A percentile compares a stretch with the other conserved stretches of the same genome.
phyloP scores from a whole-genome alignment of 495 filamentous ascomycete genomes.

The Xylaria bambusicola region DNA sequence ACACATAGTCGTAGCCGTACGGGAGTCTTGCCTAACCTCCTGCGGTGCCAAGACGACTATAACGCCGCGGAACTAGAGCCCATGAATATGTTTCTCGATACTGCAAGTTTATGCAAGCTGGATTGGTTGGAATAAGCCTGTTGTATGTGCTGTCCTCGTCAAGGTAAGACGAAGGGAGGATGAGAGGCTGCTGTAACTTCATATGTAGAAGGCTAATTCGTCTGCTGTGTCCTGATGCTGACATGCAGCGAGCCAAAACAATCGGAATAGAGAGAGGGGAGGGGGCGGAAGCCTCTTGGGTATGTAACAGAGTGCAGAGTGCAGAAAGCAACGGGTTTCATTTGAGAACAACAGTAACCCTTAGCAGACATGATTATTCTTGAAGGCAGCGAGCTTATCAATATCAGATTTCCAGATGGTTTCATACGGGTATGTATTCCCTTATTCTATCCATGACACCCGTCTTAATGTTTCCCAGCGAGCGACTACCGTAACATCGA shows the following conservation, averaged over 20 bases:
- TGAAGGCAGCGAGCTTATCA: not conserved
- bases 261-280: not conserved
- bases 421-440: not conserved
- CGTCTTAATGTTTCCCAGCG: not conserved
- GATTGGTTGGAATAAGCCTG: conserved; percentile 23
- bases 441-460: not conserved
- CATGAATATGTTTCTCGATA: not conserved
- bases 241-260: conserved; percentile 13
- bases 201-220: conserved; percentile 22
- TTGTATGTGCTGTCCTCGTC: conserved; percentile 24
- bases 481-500: not conserved
- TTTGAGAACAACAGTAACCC: conserved; percentile 7
- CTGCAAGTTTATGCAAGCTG: conserved; percentile 7
- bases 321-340: conserved; percentile 8
- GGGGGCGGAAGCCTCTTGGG: not conserved
- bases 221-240: conserved; percentile 15
- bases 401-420: not conserved
- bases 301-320: conserved; percentile 5
- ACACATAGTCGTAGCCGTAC: conserved; percentile 15
- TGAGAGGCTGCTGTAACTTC: conserved; percentile 25
- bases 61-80: conserved; percentile 5
- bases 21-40: not conserved
- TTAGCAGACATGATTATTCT: not conserved
- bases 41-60: not conserved
- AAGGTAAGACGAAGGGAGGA: conserved; percentile 28